Evolutionary conservation across 768 basidiomycete species (phyloP).

Genomic region (Suillus weaverae): DNA sequence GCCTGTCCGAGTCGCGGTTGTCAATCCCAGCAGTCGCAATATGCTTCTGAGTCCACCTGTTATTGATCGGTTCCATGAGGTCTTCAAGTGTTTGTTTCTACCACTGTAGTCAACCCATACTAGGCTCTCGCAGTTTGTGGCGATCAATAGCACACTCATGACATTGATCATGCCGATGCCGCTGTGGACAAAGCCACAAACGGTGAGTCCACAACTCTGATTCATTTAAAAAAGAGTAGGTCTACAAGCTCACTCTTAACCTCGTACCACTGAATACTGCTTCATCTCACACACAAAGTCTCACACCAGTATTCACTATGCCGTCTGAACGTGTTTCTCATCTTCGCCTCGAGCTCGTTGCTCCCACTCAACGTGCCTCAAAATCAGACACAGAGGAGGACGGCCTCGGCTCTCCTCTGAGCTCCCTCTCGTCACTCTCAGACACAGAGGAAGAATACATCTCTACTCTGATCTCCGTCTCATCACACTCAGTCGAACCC

Average conservation of each 20-base stretch:
- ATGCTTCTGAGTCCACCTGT: background rate
- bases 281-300: background rate
- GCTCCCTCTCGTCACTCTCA: background rate
- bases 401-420: background rate
- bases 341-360: background rate
- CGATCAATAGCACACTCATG: background rate
- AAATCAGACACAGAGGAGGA: background rate
- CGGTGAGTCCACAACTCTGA: background rate
- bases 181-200: background rate
- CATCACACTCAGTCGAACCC: too few species aligned
- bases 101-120: background rate
- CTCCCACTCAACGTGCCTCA: background rate
- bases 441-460: too few species aligned
- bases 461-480: too few species aligned
- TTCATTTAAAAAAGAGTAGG: background rate
- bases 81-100: too few species aligned
- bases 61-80: background rate
- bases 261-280: background rate
- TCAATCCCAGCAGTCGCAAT: background rate
- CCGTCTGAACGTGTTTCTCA: background rate
- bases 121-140: background rate
- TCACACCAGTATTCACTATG: background rate
- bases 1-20: background rate
- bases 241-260: background rate
- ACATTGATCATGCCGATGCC: background rate